Conservation (phyloP, 2,329 filamentous ascomycete species). For the Sporothrix phasma region DNA sequence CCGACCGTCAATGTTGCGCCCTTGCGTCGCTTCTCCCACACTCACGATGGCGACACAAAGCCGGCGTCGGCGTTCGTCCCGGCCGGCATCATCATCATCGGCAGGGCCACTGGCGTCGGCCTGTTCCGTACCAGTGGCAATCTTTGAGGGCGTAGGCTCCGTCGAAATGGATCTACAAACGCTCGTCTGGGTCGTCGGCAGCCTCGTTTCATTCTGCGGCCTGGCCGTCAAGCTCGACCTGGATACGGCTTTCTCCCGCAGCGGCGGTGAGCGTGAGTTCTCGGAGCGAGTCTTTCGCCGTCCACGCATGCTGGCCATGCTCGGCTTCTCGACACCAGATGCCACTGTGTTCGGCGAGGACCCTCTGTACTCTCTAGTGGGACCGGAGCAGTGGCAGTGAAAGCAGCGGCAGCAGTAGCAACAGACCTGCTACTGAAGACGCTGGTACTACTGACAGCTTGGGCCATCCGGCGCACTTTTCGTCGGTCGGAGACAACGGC, state of each 20-base stretch:
- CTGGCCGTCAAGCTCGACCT: constrained; percentile 37
- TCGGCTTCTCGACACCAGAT: constrained; percentile 43
- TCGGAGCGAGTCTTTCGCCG: constrained; percentile 42
- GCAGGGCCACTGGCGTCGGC: constrained; percentile 35
- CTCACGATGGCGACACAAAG: constrained; percentile 23
- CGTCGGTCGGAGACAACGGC: neutral
- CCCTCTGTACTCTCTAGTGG: constrained; percentile 35
- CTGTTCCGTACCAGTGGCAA: constrained; percentile 48
- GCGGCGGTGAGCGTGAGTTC: constrained; percentile 44
- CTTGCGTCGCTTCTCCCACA: neutral
- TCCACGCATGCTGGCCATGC: constrained; percentile 42
- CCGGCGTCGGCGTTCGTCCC: constrained; percentile 30
- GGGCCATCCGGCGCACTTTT: neutral
- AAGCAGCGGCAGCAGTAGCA: neutral
- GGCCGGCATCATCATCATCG: constrained; percentile 30
- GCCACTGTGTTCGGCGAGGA: constrained; percentile 43
- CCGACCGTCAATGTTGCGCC: constrained; percentile 17
- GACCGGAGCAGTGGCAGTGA: neutral
- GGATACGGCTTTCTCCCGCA: constrained; percentile 34
- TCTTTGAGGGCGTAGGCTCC: constrained; percentile 43
- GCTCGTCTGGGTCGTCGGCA: constrained; percentile 44
- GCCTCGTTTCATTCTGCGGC: constrained; percentile 35
- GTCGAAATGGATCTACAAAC: constrained; percentile 45
- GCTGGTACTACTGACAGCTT: neutral
- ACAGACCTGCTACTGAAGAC: neutral